Evolutionary conservation across 2,329 filamentous ascomycete species (phyloP).

Genomic region (Elsinoe perseae): DNA sequence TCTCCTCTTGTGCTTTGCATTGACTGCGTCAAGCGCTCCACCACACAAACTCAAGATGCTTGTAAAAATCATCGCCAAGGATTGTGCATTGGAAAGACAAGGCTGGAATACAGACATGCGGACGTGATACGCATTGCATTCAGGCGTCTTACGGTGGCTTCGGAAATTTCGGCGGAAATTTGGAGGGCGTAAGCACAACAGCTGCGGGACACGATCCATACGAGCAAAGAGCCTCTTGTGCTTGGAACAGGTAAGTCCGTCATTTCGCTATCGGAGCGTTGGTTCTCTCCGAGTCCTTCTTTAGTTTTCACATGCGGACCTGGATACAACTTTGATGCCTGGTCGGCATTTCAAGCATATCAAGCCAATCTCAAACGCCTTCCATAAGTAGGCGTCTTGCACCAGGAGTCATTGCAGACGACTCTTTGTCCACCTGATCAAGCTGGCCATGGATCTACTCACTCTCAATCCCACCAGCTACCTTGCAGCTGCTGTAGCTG

Average conservation of each 20-base stretch:
- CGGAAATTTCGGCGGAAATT: neutral
- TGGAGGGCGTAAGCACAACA: conserved; percentile 2
- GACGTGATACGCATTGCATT: neutral
- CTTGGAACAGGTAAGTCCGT: neutral
- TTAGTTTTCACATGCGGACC: too few species aligned
- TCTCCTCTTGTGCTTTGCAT: too few species aligned
- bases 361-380: too few species aligned
- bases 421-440: neutral
- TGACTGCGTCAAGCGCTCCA: too few species aligned
- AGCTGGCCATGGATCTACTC: neutral
- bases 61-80: too few species aligned
- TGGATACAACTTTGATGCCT: too few species aligned
- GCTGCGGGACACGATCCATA: neutral
- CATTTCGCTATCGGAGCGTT: neutral
- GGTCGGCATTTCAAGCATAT: too few species aligned
- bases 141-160: neutral
- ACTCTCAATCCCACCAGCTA: neutral
- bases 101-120: too few species aligned
- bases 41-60: too few species aligned
- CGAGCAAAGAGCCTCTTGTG: neutral
- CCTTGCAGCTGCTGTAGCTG: neutral
- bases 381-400: too few species aligned
- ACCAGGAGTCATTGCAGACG: too few species aligned
- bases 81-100: too few species aligned
- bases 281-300: neutral